phyloP scores from a whole-genome alignment of 495 filamentous ascomycete genomes.

The Tirmania nivea region DNA sequence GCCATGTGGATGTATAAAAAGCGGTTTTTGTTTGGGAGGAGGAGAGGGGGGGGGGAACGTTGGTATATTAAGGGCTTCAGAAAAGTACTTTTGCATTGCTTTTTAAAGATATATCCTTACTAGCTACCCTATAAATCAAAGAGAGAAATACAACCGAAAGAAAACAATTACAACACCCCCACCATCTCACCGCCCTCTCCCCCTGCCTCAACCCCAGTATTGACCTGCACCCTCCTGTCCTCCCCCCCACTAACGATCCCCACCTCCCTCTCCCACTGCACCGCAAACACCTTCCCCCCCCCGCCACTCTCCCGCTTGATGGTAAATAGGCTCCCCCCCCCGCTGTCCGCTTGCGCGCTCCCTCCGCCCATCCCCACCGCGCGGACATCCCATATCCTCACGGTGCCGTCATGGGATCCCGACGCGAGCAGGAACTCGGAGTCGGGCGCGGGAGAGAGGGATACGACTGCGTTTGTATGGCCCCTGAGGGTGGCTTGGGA shows the following conservation, averaged over 20 bases:
- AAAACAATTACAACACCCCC: not conserved
- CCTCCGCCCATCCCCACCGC: constrained; percentile 29
- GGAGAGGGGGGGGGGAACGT: too few relatives aligned
- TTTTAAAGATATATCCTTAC: too few relatives aligned
- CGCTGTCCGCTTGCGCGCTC: not conserved
- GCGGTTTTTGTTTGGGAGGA: too few relatives aligned
- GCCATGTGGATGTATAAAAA: too few relatives aligned
- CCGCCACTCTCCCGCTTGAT: constrained; percentile 49
- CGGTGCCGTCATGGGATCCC: constrained; percentile 73
- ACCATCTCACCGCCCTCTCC: not conserved
- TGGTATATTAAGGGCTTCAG: too few relatives aligned
- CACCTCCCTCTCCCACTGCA: constrained; percentile 48
- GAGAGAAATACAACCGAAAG: too few relatives aligned
- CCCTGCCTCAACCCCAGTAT: constrained; percentile 22
- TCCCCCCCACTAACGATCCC: constrained; percentile 85
- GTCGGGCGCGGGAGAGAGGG: constrained; percentile 44
- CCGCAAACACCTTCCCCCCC: constrained; percentile 50
- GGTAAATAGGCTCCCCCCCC: constrained; percentile 41
- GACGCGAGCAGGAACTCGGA: constrained; percentile 63
- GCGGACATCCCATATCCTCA: constrained; percentile 79
- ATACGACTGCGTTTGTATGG: constrained; percentile 63
- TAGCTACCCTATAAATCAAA: too few relatives aligned
- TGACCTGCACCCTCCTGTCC: constrained; percentile 83
- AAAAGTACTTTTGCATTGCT: too few relatives aligned
- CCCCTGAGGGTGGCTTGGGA: constrained; percentile 73